phyloP scores from a whole-genome alignment of 345 rosid species.

The Corymbia maculata region DNA sequence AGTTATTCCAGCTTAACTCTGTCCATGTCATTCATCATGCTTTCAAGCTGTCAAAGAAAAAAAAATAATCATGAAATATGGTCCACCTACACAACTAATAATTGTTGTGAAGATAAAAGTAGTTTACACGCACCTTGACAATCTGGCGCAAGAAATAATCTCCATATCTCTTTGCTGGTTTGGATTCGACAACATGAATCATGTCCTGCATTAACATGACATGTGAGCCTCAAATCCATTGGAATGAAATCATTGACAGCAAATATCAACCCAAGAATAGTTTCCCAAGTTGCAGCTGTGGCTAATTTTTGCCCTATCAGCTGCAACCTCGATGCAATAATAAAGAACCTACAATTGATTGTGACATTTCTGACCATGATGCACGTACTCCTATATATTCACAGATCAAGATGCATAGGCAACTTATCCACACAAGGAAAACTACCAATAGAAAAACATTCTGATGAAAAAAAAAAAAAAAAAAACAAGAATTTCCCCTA shows the following conservation, averaged over 20 bases:
- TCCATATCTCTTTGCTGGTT: constrained; percentile 62
- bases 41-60: constrained; percentile 59
- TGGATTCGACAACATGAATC: constrained; percentile 71
- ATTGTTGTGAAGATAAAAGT: not conserved
- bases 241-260: not conserved
- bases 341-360: not conserved
- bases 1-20: constrained; percentile 62
- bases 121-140: constrained; percentile 49
- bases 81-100: not conserved
- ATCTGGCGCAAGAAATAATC: constrained; percentile 93
- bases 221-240: not conserved
- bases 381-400: not conserved
- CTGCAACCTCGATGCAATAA: not conserved
- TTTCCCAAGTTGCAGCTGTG: not conserved
- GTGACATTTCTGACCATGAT: not conserved
- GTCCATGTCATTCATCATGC: constrained; percentile 76
- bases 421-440: not conserved
- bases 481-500: too few relatives aligned
- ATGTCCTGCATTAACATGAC: constrained; percentile 54
- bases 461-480: too few relatives aligned
- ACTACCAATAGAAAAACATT: too few relatives aligned
- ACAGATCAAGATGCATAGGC: not conserved
- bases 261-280: not conserved
- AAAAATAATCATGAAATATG: not conserved
- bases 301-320: not conserved